A percentile compares a stretch with the other conserved stretches of the same genome.
Evolutionary conservation across 331 rosid genomes (phyloP).

Genomic region (Cucumis variabilis): DNA sequence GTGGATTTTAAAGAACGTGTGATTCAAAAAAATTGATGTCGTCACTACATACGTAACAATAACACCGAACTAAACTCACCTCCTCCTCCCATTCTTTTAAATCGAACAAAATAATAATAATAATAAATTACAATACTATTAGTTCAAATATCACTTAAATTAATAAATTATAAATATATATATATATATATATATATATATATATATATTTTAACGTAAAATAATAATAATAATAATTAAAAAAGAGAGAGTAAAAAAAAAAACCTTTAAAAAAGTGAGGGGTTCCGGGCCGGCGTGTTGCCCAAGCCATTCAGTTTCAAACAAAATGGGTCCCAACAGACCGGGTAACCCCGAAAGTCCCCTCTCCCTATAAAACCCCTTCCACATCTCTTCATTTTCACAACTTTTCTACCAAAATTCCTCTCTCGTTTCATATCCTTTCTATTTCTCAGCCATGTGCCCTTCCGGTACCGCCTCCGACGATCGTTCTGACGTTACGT

Average conservation of each 20-base stretch:
- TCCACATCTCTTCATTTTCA: background rate
- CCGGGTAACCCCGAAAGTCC: background rate
- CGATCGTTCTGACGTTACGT: background rate
- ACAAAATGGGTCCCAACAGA: background rate
- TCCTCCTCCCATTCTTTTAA: background rate
- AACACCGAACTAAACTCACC: background rate
- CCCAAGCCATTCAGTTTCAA: background rate
- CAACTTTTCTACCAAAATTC: background rate
- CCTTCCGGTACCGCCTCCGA: constrained; percentile 52
- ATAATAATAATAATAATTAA: no score
- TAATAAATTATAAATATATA: no score
- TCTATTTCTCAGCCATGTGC: constrained; percentile 43
- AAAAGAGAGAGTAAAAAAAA: no score
- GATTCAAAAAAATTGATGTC: background rate
- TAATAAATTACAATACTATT: no score
- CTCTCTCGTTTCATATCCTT: background rate
- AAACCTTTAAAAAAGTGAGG: background rate
- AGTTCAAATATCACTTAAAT: no score
- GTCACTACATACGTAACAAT: background rate
- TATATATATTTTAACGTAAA: no score
- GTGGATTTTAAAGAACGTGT: no score
- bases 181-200: no score
- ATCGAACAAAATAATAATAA: no score
- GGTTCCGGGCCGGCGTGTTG: background rate
- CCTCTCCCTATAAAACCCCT: background rate